Base-by-base conservation (phyloP, 768 basidiomycete species). In the Heimioporus sp. region DNA sequence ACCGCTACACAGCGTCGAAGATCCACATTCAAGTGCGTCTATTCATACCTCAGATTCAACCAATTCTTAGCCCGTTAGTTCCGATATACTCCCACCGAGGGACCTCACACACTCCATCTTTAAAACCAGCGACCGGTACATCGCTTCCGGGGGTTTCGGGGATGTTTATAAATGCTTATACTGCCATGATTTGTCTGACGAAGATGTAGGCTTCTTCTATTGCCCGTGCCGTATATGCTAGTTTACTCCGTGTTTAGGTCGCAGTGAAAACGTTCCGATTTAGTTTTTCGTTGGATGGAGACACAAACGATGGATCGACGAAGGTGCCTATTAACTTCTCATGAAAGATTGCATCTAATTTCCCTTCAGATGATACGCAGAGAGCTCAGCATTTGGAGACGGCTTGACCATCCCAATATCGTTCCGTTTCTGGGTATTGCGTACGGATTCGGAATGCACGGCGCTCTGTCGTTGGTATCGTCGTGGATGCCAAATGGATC, bases 401-500 rank as follows among this genome's bases (percentile, higher is more conserved):
- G 49, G n/a, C 49, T 57, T 1, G 19, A 48, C 1, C 52, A 57
- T 28, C 1, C 2, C 10, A 57, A 51, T 24, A 21, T 57, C n/a
- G 52, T 57, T 17, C 56, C 48, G 4, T 56, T 56, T 40, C 16
- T 53, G 6, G 55, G 51, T 4, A 46, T 53, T 41, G 44, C 51
- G 13, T 39, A 37, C n/a, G 50, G 50, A 5, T 51, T 45, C 19
- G 52, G 52, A 20, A 46, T 52, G 45, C 15, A 10, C 5, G 45
- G 21, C 11, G 15, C 51, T 16, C 17, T 42, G 39, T 52, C 65
- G 9, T 49, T 68, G 51, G 66, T 68, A n/a, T 67, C 61, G n/a
- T 57, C 57, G 5, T 68, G 67, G 67, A 54, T 64, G 49, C 59
- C 60, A 5, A 65, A 65, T 43, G 66, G 60, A 37, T 57, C 54